phyloP scores from a whole-genome alignment of 148 eudicot species.

The Rhododendron griersonianum region DNA sequence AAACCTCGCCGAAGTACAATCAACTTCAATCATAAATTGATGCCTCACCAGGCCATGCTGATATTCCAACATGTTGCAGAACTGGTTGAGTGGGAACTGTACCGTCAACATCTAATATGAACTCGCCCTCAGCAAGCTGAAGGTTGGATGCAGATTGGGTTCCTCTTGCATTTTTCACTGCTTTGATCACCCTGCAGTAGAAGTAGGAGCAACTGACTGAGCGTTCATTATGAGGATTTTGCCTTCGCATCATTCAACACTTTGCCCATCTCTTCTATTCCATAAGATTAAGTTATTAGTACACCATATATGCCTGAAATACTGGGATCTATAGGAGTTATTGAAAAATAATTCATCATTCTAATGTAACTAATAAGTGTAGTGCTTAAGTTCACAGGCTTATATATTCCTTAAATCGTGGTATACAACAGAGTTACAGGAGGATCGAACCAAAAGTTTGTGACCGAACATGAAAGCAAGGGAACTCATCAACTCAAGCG shows the following conservation, averaged over 20 bases:
- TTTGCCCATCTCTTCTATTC: neutral
- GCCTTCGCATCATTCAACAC: neutral
- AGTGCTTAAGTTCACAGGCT: neutral
- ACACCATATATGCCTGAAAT: neutral
- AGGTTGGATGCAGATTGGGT: constrained; percentile 46
- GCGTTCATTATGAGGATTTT: neutral
- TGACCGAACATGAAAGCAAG: neutral
- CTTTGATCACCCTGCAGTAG: constrained; percentile 60
- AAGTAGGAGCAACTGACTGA: constrained; percentile 5
- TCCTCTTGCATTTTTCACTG: constrained; percentile 43
- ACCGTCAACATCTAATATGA: constrained; percentile 75
- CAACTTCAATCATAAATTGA: constrained; percentile 1
- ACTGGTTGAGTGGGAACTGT: constrained; percentile 76
- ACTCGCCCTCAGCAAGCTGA: constrained; percentile 58
- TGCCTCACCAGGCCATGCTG: constrained; percentile 87
- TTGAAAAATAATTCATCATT: neutral
- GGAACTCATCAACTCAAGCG: neutral
- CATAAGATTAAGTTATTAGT: neutral
- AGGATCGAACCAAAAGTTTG: neutral
- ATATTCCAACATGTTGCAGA: constrained; percentile 73
- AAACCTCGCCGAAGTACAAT: neutral
- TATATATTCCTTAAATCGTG: neutral
- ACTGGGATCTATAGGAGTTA: neutral
- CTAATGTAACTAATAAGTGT: neutral
- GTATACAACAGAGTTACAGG: neutral